Base-by-base conservation (phyloP, 306 rosid genomes). In the Sophora flavescens region DNA sequence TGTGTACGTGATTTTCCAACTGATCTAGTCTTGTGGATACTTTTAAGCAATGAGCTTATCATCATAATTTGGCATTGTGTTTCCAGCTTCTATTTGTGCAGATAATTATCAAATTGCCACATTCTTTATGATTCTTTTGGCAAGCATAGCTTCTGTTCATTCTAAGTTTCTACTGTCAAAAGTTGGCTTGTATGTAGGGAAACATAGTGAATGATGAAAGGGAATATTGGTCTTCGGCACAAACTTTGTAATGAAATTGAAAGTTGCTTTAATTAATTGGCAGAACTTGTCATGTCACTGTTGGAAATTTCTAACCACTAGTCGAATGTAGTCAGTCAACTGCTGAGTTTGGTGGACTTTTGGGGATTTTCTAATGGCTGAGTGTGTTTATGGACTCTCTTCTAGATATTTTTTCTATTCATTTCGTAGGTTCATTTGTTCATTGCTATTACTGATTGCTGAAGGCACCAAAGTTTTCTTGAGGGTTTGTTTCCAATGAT, bases 401-500 rank as follows among this genome's bases (percentile, higher is more conserved):
- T 51, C 22, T 51, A 26, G 57, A 51, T 51, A 6, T 22, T 8
- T 8, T 28, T 30, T 7, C 50, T 45, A 7, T 48, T 48, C 26
- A 68, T 47, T 47, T 6, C 5, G 7, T 6, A 38, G 28, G 28
- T 48, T 41, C 47, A 41, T 39, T 17, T 64, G 10, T 26, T 66
- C 61, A 14, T 3, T 32, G 59, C 4, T 48, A 13, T 18, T 30
- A 0, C 5, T 15, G 3, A 69, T 39, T 13, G 28, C 45, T 4
- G 16, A 69, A 69, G 30, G 47, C 28, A 12, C 13, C 52, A 8
- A 15, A 9, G 6, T 6, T 17, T 39, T 63, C 8, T 16, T 39
- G n/a, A 2, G 18, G 70, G 70, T 39, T 36, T 62, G 68, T 62
- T 63, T 64, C 52, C 17, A 30, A 48, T 28, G 6, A 33, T 57